Evolutionary conservation across 2,329 filamentous ascomycete genomes (phyloP), one percentile per base, ranked within the genome.

Genomic region (Falciphora oryzae): DNA sequence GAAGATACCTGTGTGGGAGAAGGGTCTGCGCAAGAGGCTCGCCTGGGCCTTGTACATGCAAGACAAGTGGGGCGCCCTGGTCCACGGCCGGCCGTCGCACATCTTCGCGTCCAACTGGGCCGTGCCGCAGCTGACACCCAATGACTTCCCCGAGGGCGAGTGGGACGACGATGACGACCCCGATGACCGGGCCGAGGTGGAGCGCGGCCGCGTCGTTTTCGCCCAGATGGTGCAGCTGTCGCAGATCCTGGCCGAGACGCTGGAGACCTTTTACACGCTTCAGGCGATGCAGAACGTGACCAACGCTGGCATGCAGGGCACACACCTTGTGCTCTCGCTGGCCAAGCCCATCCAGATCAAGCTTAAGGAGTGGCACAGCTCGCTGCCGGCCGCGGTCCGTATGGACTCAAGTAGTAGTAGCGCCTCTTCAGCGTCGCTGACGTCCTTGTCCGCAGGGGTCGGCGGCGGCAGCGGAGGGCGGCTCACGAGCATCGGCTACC

Each of bases 21-120:
- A 84, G 64, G 83, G 85, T 0, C 75, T 89, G 25, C 77, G 87
- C 18, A 84, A 85, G 69, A 77, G 87, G 18, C 74, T 89, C 0
- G 85, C 84, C 0, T 90, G 87, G 87, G 86, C 82, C 2, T 73
- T 88, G 0, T 89, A 83, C 67, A 85, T 88, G 79, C 86, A 89
- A 70, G 87, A 89, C 68, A 76, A 84, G 75, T 96, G 93, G 93
- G 91, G 90, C 22, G 89, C 92, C 2, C 80, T 96, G 27, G 88
- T 95, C 29, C 91, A 96, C 71, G 92, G 92, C 60, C 88, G 92
- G 14, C 93, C 92, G 0, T 95, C 92, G 5, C 92, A 96, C 69
- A 85, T 87, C 57, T 84, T 85, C 68, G 75, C 79, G 27, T 78
- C 81, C 60, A 86, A 96, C 74, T 96, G 92, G 92, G 92, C 89